These are phyloP conservation scores for Exophiala mesophila DNA, from an alignment of 2,329 filamentous ascomycete genomes.

Conservation along the genomic window DNA sequence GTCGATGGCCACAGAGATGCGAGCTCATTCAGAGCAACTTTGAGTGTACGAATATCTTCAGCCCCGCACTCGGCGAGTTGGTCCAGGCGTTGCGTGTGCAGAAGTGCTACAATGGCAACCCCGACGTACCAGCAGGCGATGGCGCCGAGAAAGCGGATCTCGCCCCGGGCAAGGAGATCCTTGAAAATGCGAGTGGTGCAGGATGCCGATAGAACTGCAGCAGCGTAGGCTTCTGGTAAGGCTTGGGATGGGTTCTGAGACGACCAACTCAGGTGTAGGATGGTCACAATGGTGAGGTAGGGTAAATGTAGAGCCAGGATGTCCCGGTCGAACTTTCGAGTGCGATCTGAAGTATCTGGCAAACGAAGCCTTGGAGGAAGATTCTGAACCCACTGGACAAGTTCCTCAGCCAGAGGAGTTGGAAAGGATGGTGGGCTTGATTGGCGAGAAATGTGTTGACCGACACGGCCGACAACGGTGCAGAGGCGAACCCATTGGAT, in stretches of 20 bases:
- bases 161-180: conserved; percentile 37
- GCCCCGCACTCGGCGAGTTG: conserved; percentile 31
- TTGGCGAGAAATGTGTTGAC: conserved; percentile 34
- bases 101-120: conserved; percentile 39
- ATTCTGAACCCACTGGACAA: conserved; percentile 34
- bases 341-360: conserved; percentile 30
- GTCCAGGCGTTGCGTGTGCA: conserved; percentile 37
- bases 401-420: conserved; percentile 30
- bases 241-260: conserved; percentile 27
- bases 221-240: conserved; percentile 35
- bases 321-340: conserved; percentile 36
- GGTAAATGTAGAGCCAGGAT: conserved; percentile 41
- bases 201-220: conserved; percentile 37
- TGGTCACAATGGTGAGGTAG: conserved; percentile 40
- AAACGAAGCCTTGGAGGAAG: conserved; percentile 33
- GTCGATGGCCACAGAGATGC: conserved; percentile 36
- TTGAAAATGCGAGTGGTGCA: conserved; percentile 37
- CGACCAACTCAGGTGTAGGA: conserved; percentile 36
- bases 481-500: conserved; percentile 42
- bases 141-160: conserved; percentile 39
- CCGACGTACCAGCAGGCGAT: conserved; percentile 44
- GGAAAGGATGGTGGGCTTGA: conserved; percentile 24
- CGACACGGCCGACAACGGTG: conserved; percentile 38
- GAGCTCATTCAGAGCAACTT: conserved; percentile 32
- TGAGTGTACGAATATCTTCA: conserved; percentile 33